These are phyloP conservation scores for Lyophyllum semitale DNA, from an alignment of 768 basidiomycete genomes.

Conservation along the genomic window DNA sequence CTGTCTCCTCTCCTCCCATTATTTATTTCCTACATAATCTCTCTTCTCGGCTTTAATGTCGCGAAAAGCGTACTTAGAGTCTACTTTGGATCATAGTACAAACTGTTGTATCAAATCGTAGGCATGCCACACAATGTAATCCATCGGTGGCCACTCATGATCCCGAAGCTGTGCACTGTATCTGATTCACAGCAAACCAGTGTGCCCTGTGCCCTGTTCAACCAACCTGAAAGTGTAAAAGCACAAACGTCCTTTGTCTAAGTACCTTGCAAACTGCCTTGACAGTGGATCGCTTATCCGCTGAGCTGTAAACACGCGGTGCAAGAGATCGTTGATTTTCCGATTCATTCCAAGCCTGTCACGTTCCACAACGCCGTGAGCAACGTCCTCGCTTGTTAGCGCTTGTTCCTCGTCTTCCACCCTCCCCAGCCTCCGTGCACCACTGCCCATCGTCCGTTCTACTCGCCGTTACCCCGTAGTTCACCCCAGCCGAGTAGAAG, in stretches of 20 bases:
- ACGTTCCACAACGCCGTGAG: slow-evolving; percentile 22
- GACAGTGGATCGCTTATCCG: slow-evolving; percentile 1
- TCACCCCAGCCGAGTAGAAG: slow-evolving; percentile 16
- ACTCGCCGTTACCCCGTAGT: slow-evolving; percentile 7
- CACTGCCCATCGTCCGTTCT: slow-evolving; percentile 13
- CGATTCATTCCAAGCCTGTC: slow-evolving; percentile 19
- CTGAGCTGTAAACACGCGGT: slow-evolving; percentile 4
- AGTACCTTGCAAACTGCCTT: not conserved
- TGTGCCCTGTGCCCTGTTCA: not conserved
- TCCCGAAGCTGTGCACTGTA: not conserved
- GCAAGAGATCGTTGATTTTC: not conserved
- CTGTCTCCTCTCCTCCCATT: slow-evolving; percentile 89
- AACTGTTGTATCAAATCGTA: not conserved
- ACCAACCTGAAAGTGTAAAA: not conserved
- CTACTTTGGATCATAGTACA: slow-evolving; percentile 65
- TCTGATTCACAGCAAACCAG: not conserved
- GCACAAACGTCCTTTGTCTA: not conserved
- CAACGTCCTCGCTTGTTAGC: slow-evolving; percentile 9
- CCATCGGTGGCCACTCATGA: not conserved
- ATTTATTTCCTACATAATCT: slow-evolving; percentile 83
- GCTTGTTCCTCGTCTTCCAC: slow-evolving; percentile 15
- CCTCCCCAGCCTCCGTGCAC: not conserved
- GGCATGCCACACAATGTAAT: slow-evolving; percentile 9
- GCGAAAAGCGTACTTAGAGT: slow-evolving; percentile 76
- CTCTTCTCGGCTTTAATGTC: slow-evolving; percentile 89